Base-by-base conservation (phyloP, 495 filamentous ascomycete genomes). In the Amphirosellinia nigrospora region DNA sequence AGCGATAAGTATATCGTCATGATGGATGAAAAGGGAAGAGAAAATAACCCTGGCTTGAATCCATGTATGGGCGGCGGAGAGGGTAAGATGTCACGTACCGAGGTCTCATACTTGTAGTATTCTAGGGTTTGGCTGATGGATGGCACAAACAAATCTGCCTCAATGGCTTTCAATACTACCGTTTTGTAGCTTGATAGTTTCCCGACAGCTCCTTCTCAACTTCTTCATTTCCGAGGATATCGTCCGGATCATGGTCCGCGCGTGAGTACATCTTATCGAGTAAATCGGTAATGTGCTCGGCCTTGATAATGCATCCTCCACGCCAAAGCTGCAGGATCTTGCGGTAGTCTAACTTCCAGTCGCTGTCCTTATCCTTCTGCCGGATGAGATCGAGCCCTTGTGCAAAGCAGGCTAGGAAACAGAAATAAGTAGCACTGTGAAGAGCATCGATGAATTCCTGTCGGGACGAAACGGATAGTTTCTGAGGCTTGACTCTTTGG, bases 231-330 rank as follows among this genome's bases (percentile, higher is more conserved):
- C 85, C 81, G 26, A 87, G 81, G 4, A 90, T 75, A 66, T 86
- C 79, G 43, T 79, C 66, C 48, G 73, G 70, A 7, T 59, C 66
- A 19, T 73, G 64, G 1, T 66, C 56, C 4, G 43, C 38, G 11
- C 70, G 55, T 0, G 63, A 60, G 67, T 80, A 79, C 1, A 85
- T 76, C 0, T 79, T 74, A 61, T 85, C 81, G 41, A 92, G 82
- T 41, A 92, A 74, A 64, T 89, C 86, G 6, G 84, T 84, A 74
- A 94, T 90, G 68, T 86, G 79, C 69, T 92, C 91, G 2, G 89
- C 84, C 73, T 89, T 85, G 74, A 93, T 93, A 77, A 94, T 93
- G 75, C 91, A 93, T 5, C 92, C 91, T 2, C 83, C 86, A 2
- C 88, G 86, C 92, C 91, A 93, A 71, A 93, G 89, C 72, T 90